Evolutionary conservation across 495 filamentous ascomycete species (phyloP).

Genomic region (Delitschia confertaspora): DNA sequence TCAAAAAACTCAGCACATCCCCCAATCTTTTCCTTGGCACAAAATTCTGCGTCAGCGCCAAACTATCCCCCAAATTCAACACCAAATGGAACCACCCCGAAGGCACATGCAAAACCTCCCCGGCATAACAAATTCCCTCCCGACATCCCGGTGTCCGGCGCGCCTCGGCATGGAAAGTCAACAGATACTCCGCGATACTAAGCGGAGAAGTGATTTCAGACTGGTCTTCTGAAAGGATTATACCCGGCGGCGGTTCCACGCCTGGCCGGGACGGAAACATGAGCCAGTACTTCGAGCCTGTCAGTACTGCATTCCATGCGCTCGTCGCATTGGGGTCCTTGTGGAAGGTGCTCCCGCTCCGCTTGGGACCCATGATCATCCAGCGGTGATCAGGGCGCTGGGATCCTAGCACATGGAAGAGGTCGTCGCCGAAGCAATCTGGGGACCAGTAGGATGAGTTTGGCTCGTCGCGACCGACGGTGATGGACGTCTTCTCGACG

Average conservation of each 20-base stretch:
- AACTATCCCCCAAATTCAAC: constrained; percentile 71
- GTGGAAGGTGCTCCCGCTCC: constrained; percentile 93
- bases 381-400: constrained; percentile 83
- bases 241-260: constrained; percentile 66
- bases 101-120: constrained; percentile 90
- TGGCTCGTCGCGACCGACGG: constrained; percentile 43
- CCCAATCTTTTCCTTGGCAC: constrained; percentile 67
- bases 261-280: constrained; percentile 69
- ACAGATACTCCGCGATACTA: constrained; percentile 91
- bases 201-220: constrained; percentile 92
- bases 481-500: constrained; percentile 74
- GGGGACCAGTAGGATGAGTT: constrained; percentile 72
- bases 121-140: constrained; percentile 78
- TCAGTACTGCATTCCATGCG: constrained; percentile 92
- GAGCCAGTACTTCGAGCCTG: constrained; percentile 96
- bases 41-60: constrained; percentile 96
- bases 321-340: constrained; percentile 73
- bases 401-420: constrained; percentile 72
- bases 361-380: constrained; percentile 84
- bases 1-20: constrained; percentile 72
- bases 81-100: constrained; percentile 96
- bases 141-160: constrained; percentile 66
- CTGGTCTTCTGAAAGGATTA: constrained; percentile 83
- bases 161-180: constrained; percentile 85
- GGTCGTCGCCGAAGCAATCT: constrained; percentile 76